These are phyloP conservation scores for Suillus weaverae DNA, from an alignment of 768 basidiomycete genomes.

Conservation along the genomic window DNA sequence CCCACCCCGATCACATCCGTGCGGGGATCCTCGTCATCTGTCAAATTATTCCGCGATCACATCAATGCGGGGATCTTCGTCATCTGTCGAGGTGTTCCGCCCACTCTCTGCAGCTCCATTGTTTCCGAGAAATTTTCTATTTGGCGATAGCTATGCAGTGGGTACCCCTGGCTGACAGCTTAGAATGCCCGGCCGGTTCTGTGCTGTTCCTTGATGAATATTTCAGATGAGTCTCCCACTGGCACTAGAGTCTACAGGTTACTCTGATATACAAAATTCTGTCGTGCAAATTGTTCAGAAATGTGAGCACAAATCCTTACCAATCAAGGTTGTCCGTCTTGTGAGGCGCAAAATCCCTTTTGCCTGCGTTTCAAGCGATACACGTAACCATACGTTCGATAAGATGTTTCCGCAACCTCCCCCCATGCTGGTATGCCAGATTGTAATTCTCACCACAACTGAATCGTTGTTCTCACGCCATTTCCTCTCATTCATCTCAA, in stretches of 20 bases:
- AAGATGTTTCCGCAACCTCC: not conserved
- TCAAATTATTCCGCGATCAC: not conserved
- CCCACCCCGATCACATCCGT: not conserved
- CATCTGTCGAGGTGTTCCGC: not conserved
- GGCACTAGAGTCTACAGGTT: not conserved
- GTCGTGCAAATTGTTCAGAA: not conserved
- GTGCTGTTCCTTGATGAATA: not conserved
- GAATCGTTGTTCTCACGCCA: not conserved
- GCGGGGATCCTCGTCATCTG: not conserved
- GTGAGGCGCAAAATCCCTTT: not conserved
- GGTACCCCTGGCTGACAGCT: not conserved
- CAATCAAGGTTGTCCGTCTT: not conserved
- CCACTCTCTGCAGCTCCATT: not conserved
- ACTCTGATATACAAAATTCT: not conserved
- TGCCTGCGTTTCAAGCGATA: not conserved
- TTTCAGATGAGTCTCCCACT: not conserved
- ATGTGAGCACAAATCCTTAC: not conserved
- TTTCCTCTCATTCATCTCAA: not conserved
- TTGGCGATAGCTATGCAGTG: too few relatives aligned
- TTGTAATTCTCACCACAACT: not conserved
- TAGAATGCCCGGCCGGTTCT: not conserved
- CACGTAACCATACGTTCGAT: not conserved
- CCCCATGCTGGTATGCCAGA: too few relatives aligned
- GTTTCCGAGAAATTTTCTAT: not conserved
- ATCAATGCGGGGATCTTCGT: not conserved